Base-by-base conservation (phyloP, 2,329 filamentous ascomycete species). In the Colletotrichum sp. region DNA sequence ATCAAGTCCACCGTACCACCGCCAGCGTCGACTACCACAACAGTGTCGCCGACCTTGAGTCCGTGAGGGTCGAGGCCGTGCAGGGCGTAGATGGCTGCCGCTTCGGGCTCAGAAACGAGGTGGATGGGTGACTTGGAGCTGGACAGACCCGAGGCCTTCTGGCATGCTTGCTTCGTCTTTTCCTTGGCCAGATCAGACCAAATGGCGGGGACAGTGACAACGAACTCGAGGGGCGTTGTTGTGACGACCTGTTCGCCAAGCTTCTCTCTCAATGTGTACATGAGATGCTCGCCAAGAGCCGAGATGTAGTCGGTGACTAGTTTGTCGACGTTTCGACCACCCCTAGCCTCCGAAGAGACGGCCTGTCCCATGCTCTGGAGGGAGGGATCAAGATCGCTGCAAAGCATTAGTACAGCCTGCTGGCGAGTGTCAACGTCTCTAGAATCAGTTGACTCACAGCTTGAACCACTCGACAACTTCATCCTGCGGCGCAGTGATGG, bases 201-300 rank as follows among this genome's bases (percentile, higher is more conserved):
- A 9, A 92, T 89, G 7, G 90, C 90, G 1, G 90, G 90, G 1
- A 92, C 90, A 0, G 90, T 91, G 24, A 92, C 82, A 60, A 92
- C 86, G 72, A 90, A 91, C 70, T 91, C 86, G 76, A 90, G 85
- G 0, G 87, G 84, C 0, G 84, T 90, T 21, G 82, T 85, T 6
- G 82, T 81, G 7, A 90, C 81, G 24, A 88, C 83, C 3, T 82
- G 83, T 2, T 81, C 80, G 3, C 87, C 87, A 2, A 91, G 80
- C 6, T 85, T 83, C 52, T 84, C 80, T 57, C 85, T 82, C 18
- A 92, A 80, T 1, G 85, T 84, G 63, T 84, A 83, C 75, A 88
- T 82, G 6, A 90, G 87, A 76, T 92, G 87, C 6, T 84, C 81
- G n/a, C 88, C 86, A 8, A 90, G 83, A 32, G 85, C 88, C 10